Base-by-base conservation (phyloP, 164 flowering plant species). In the Dillenia suffruticosa region DNA sequence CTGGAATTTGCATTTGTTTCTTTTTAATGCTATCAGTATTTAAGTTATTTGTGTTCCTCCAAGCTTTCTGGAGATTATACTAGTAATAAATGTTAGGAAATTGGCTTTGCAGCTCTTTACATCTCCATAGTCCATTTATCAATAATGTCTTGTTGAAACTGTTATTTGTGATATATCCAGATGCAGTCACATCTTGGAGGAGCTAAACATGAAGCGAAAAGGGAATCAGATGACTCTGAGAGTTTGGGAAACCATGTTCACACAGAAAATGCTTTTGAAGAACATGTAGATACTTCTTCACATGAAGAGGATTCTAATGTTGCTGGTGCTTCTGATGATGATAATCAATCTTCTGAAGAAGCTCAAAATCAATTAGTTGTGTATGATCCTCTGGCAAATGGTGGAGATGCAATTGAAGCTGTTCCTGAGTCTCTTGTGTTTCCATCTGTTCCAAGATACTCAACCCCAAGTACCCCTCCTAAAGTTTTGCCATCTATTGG, bases 401-500 rank as follows among this genome's bases (percentile, higher is more conserved):
- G 68, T 40, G 9, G 46, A 5, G 63, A 66, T 58, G 67, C 65
- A 68, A 63, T 60, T 57, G 71, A 47, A 49, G 72, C 73, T 24
- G 63, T 55, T 14, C 72, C 81, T 32, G 72, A 71, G 2, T 77
- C 78, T 47, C 43, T 59, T 44, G 63, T 49, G 44, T 67, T 61
- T 53, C 74, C 67, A 19, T 46, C 74, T 53, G 19, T 61, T 14
- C 59, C 68, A 49, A 58, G 56, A 60, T 58, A 43, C 62, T 44
- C 57, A 15, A 40, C 51, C 15, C 61, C 72, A 24, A 61, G 56
- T 40, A 47, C 66, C 48, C 64, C 74, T 49, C 61, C 83, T 9
- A 82, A 80, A 63, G 66, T 76, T 59, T 79, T 81, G 73, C 94
- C 92, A 17, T 76, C 85, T 54, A 81, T 93, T 2, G 89, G 90